These are phyloP conservation scores for Aschersonia sp. DNA, from an alignment of 2,329 filamentous ascomycete genomes.

Conservation along the genomic window DNA sequence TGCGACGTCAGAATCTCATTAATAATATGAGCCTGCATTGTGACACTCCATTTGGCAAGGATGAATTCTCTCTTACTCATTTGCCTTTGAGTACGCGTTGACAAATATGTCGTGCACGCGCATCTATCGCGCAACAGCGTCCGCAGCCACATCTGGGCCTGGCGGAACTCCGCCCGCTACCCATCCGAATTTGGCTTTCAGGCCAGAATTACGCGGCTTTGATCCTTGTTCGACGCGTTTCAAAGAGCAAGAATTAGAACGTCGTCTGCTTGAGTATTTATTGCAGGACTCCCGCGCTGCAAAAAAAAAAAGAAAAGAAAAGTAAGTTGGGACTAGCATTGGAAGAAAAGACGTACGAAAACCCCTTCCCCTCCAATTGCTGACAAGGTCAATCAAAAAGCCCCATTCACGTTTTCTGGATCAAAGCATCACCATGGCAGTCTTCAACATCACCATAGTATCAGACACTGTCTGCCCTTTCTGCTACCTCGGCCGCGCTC, in stretches of 20 bases:
- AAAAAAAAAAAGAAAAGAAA: too few species aligned
- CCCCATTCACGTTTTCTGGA: neutral
- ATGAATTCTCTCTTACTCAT: too few species aligned
- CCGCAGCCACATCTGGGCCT: neutral
- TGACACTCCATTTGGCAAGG: too few species aligned
- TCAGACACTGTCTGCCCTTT: conserved; percentile 71
- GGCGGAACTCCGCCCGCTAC: conserved; percentile 5
- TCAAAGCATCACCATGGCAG: conserved; percentile 38
- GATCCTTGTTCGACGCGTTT: neutral
- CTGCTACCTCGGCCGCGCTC: conserved; percentile 70
- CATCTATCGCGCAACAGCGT: neutral
- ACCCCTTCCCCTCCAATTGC: too few species aligned
- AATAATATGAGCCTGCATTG: too few species aligned
- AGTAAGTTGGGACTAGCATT: too few species aligned
- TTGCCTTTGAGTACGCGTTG: too few species aligned
- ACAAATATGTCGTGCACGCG: too few species aligned
- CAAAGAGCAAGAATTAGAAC: too few species aligned
- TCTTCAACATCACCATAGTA: conserved; percentile 62
- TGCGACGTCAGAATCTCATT: neutral
- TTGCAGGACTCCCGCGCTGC: too few species aligned
- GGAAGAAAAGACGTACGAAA: too few species aligned
- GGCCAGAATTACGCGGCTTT: neutral
- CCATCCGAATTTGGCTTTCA: neutral
- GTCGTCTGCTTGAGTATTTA: too few species aligned
- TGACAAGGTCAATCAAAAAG: neutral